phyloP scores from a whole-genome alignment of 306 rosid genomes.

The Nissolia schottii region DNA sequence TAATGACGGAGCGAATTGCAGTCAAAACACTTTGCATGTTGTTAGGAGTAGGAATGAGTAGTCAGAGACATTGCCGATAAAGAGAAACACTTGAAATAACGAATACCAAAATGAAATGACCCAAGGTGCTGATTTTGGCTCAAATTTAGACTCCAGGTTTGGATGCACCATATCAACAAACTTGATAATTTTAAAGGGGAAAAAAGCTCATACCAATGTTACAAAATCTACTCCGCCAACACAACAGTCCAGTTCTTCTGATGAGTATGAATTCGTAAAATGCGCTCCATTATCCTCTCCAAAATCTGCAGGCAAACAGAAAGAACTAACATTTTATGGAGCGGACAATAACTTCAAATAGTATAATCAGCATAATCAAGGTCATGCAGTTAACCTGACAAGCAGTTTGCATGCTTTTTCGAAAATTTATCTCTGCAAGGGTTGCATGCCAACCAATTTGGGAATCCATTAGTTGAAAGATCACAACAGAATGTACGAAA shows the following conservation, averaged over 20 bases:
- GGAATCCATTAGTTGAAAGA: conserved; percentile 53
- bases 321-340: not conserved
- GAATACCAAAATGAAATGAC: conserved; percentile 10
- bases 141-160: not conserved
- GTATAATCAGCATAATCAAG: not conserved
- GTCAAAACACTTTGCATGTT: not conserved
- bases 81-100: not conserved
- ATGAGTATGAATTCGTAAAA: conserved; percentile 19
- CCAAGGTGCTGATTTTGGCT: not conserved
- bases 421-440: conserved; percentile 37
- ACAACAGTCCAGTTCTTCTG: conserved; percentile 43
- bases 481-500: conserved; percentile 73
- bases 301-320: conserved; percentile 33
- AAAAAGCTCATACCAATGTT: conserved; percentile 60
- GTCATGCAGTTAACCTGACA: conserved; percentile 49
- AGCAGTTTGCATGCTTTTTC: conserved; percentile 16
- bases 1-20: not conserved
- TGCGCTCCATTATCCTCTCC: conserved; percentile 25
- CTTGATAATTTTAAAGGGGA: conserved; percentile 15
- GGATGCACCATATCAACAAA: conserved; percentile 3
- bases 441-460: conserved; percentile 70
- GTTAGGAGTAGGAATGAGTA: not conserved
- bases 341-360: not conserved
- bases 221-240: conserved; percentile 80
- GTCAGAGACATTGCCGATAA: not conserved